Evolutionary conservation across 2,329 filamentous ascomycete species (phyloP), one percentile per base, ranked within the genome.

Genomic region (Cladosporium sp.): DNA sequence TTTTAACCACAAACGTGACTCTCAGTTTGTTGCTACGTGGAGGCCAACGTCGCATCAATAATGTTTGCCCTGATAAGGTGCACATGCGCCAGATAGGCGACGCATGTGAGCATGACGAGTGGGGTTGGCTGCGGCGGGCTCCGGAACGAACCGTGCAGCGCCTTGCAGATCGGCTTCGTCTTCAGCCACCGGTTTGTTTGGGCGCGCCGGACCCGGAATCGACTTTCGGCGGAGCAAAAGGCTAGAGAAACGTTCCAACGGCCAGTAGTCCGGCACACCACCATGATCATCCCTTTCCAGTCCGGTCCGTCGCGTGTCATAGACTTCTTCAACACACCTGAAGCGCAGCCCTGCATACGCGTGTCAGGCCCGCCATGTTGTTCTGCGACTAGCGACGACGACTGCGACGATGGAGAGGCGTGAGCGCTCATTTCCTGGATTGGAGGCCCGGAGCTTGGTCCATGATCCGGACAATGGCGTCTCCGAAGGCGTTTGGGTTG

Each of bases 11-110:
- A 38, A 11, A 11, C 10, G 10, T n/a, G 35, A 14, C 35, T 38
- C n/a, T 22, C 13, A 34, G 38, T 49, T 43, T 49, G 46, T 49
- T 49, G 46, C 37, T 49, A 49, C 46, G 46, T 49, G 46, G 46
- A 43, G 28, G 4, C 22, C 22, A 28, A 28, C 44, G 44, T 46
- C 28, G 44, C 44, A 46, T 13, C 44, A 38, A 46, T 46, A 46
- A 28, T 28, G 44, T 46, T 40, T 33, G 19, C 42, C 44, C 49
- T 52, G 55, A 46, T 32, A 51, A 49, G 48, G 22, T 28, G 22
- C 22, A 5, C 22, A 28, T 28, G 5, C 22, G 22, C 9, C 49
- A 40, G 50, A 46, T 42, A 41, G 55, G 51, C 22, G 55, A 51
- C 14, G 53, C 22, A 48, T 16, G 32, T 31, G 11, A 8, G 40